Percentiles rank a stretch among this genome's conserved stretches.
Conservation (phyloP, 2,329 filamentous ascomycete species). For the Pyrenophora graminea region DNA sequence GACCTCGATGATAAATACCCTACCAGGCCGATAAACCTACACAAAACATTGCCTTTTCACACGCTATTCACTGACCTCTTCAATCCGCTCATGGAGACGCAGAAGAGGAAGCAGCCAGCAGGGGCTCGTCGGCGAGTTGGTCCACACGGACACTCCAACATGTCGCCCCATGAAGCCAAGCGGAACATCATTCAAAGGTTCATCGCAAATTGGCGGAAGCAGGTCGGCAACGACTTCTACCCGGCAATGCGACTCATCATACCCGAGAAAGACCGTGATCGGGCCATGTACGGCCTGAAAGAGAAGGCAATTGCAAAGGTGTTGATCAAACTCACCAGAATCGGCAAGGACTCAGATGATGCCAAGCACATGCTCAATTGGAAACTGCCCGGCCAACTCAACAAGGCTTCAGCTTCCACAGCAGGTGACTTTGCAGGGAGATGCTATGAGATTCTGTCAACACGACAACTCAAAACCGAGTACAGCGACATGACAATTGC, state of each 20-base stretch:
- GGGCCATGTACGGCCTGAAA: constrained; percentile 91
- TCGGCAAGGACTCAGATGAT: constrained; percentile 88
- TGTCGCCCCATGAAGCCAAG: constrained; percentile 76
- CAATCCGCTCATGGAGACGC: constrained; percentile 77
- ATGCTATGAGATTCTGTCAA: constrained; percentile 84
- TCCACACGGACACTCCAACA: constrained; percentile 61
- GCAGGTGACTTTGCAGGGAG: constrained; percentile 91
- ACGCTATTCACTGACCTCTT: constrained; percentile 79
- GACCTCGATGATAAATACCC: constrained; percentile 65
- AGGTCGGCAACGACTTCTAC: constrained; percentile 91
- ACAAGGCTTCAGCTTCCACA: constrained; percentile 52
- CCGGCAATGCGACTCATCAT: constrained; percentile 89
- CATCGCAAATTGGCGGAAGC: constrained; percentile 81
- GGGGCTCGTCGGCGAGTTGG: constrained; percentile 63
- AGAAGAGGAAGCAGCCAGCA: constrained; percentile 67
- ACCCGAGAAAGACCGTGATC: constrained; percentile 88
- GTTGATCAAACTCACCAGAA: constrained; percentile 89
- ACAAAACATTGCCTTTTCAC: constrained; percentile 79
- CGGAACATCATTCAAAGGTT: constrained; percentile 83
- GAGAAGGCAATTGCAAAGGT: constrained; percentile 89
- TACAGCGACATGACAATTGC: constrained; percentile 81
- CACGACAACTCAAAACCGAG: constrained; percentile 74
- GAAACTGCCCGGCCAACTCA: constrained; percentile 76
- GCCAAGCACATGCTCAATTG: constrained; percentile 84
- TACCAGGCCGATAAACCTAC: constrained; percentile 78